Base-by-base conservation (phyloP, 176 grass and related monocot genomes). In the Eleusine coracana region DNA sequence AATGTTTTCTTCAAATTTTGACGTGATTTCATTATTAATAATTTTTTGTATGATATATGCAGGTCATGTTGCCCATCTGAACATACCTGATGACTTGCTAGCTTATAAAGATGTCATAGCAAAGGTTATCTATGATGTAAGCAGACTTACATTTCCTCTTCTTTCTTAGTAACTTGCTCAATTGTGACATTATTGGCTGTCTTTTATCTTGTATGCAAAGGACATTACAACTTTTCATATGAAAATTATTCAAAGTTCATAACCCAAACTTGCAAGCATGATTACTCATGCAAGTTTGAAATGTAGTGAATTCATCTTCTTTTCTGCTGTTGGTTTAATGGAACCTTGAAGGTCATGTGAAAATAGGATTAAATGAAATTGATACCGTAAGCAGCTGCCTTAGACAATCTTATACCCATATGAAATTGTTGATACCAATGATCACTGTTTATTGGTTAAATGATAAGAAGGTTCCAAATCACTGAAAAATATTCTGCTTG, bases 11-110 rank as follows among this genome's bases (percentile, higher is more conserved):
- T 68, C 73, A 5, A 36, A 70, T 88, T 83, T 69, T 74, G 2
- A 0, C 37, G 36, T 83, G 72, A 69, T 80, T 28, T 78, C 23
- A 50, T 82, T 65, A 70, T 44, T 66, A 68, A 87, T 25, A 82
- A 13, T 78, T 8, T 3, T 85, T 85, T 82, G 15, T 80, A 71
- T 91, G 37, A 50, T 85, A 72, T 68, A 3, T 79, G 54, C 91
- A 99, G 96, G 96, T n/a, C 96, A 99, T 93, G 83, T 99, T 87
- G 96, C 93, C 39, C 96, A 99, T 92, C 87, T 99, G 58, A 99
- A 99, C 75, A 89, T 99, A 89, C 55, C 93, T 46, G 96, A 90
- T 70, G 93, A 96, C 20, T 70, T 96, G 62, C 83, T 96, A 87
- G 80, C 80, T 36, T 96, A 94, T 68, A 99, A 96, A 87, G 77